Conservation (phyloP, 768 basidiomycete species). For the Kwoniella bestiolae region DNA sequence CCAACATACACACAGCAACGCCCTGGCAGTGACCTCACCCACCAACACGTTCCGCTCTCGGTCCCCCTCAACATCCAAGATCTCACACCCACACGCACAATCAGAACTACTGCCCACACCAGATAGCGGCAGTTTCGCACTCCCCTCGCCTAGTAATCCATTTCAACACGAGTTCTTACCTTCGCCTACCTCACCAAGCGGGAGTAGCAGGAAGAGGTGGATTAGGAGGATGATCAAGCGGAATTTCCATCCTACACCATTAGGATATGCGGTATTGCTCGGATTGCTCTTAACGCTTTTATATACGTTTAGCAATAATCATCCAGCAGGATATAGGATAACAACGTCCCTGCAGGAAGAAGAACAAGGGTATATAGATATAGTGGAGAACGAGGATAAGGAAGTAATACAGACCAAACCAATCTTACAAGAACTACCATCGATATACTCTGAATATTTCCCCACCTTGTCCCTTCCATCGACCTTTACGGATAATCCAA, state of each 20-base stretch:
- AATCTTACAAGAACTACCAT: slow-evolving; percentile 6
- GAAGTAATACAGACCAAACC: slow-evolving; percentile 2
- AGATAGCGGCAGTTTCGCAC: not conserved
- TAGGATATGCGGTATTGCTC: slow-evolving; percentile 16
- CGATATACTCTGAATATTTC: slow-evolving; percentile 11
- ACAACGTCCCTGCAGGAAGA: not conserved
- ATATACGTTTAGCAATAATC: not conserved
- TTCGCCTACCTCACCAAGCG: slow-evolving; percentile 2
- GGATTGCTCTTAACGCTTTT: not conserved
- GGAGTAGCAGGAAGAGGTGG: not conserved
- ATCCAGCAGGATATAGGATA: not conserved
- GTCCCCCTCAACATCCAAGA: not conserved
- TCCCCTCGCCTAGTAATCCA: slow-evolving; percentile 12
- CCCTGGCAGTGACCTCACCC: not conserved
- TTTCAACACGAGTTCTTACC: slow-evolving; percentile 11
- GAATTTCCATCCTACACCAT: slow-evolving; percentile 18
- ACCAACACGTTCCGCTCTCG: not conserved
- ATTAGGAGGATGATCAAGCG: slow-evolving; percentile 15
- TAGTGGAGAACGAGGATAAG: not conserved
- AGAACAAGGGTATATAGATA: not conserved
- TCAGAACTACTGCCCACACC: not conserved
- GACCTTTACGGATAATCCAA: slow-evolving; percentile 13
- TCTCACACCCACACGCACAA: no score
- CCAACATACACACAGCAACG: not conserved
- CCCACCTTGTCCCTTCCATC: slow-evolving; percentile 20